Evolutionary conservation across 2,329 filamentous ascomycete genomes (phyloP), one percentile per base, ranked within the genome.

Genomic region (Penicillium polonicum): DNA sequence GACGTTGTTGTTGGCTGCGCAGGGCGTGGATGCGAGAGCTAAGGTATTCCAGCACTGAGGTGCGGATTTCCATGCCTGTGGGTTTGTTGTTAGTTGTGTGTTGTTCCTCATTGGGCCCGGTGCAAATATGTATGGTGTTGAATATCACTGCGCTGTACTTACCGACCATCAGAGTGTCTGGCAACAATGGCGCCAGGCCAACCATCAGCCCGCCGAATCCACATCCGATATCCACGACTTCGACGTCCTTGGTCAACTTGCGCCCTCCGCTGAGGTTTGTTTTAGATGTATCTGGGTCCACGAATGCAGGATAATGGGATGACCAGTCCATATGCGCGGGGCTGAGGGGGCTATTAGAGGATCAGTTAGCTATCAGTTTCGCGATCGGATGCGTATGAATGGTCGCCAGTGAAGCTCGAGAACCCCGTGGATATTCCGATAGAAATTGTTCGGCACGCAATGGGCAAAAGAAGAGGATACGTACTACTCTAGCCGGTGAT

Each of bases 161-260:
- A 90, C 91, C 93, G 17, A 99, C 78, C 64, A 97, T 86, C 61
- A 97, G 79, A 0, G 87, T 91, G 35, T 94, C 83, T 4, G 94
- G 93, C 68, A 97, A 80, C 42, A 87, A 80, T 1, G 92, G 91
- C 13, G 90, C 87, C 46, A 99, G 83, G 6, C 91, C 92, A 63
- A 97, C 88, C 4, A 96, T 82, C 56, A 99, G 80, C 7, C 94
- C 94, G 46, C 94, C 94, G 74, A 96, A 99, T 5, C 94, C 94
- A 74, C 94, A 99, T 27, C 94, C 94, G 72, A 99, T 97, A 77
- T 99, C 94, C 63, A 93, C 92, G 45, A 99, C 86, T 72, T 97
- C 92, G 46, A 99, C 88, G 60, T 91, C 82, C 72, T 89, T 88
- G 35, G 78, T 80, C 60, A 89, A 75, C 71, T 67, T 74, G 72